A percentile compares a stretch with the other conserved stretches of the same genome.
Evolutionary conservation across 2,329 filamentous ascomycete species (phyloP).

Genomic region (Periconia sp.): DNA sequence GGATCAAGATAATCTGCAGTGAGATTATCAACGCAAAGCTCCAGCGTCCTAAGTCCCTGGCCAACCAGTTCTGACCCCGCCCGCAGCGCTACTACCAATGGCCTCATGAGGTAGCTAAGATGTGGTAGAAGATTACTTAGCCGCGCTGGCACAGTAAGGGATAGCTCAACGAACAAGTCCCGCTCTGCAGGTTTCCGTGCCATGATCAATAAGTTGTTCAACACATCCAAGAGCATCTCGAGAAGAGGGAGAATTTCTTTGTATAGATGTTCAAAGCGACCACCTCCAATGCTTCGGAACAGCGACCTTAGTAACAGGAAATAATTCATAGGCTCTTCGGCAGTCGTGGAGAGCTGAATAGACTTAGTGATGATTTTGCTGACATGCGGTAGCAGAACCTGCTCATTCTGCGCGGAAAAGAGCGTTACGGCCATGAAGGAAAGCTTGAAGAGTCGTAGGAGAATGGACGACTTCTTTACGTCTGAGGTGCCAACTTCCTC

Average conservation of each 20-base stretch:
- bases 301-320: slow-evolving; percentile 90
- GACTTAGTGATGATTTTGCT: slow-evolving; percentile 97
- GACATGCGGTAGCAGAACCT: slow-evolving; percentile 92
- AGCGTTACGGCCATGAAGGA: slow-evolving; percentile 99
- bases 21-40: slow-evolving; percentile 96
- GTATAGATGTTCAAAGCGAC: slow-evolving; percentile 96
- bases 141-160: slow-evolving; percentile 91
- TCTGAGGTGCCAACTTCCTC: slow-evolving; percentile 93
- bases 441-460: slow-evolving; percentile 93
- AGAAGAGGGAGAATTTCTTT: slow-evolving; percentile 96
- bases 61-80: slow-evolving; percentile 93
- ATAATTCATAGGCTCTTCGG: slow-evolving; percentile 98
- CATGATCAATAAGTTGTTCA: slow-evolving; percentile 91
- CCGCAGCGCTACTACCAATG: slow-evolving; percentile 91
- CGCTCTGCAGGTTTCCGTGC: slow-evolving; percentile 89
- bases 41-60: slow-evolving; percentile 89
- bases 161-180: slow-evolving; percentile 96
- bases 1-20: slow-evolving; percentile 98
- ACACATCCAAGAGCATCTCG: slow-evolving; percentile 95
- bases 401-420: slow-evolving; percentile 93
- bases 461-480: slow-evolving; percentile 88
- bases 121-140: slow-evolving; percentile 95
- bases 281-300: slow-evolving; percentile 95
- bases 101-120: slow-evolving; percentile 94
- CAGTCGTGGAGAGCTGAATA: slow-evolving; percentile 92